phyloP scores from a whole-genome alignment of 179 eudicot genomes.

The Carnegiea gigantea region DNA sequence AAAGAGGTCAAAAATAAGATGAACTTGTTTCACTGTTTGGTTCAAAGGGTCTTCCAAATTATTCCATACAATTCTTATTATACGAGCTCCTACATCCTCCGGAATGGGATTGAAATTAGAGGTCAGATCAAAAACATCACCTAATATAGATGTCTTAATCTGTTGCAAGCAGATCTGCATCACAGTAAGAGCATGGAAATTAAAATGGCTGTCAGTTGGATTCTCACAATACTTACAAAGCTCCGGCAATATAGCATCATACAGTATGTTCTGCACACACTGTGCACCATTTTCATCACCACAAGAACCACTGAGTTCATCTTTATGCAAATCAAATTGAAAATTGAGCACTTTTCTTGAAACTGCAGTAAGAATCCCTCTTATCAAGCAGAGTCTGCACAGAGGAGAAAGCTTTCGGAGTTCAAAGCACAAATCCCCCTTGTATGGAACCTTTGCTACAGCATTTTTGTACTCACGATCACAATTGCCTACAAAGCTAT shows the following conservation, averaged over 20 bases:
- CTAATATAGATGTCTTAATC: constrained; percentile 73
- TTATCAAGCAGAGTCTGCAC: constrained; percentile 83
- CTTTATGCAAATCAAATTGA: constrained; percentile 34
- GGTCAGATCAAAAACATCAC: constrained; percentile 34
- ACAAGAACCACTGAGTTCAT: constrained; percentile 14
- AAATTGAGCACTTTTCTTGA: constrained; percentile 72
- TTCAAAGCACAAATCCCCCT: constrained; percentile 58
- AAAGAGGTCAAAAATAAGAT: constrained; percentile 87
- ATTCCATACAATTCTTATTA: constrained; percentile 82
- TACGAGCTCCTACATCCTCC: constrained; percentile 58
- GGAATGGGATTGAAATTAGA: constrained; percentile 53
- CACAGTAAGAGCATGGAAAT: constrained; percentile 91
- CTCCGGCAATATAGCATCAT: constrained; percentile 86
- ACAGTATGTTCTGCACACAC: constrained; percentile 50
- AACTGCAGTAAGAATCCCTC: constrained; percentile 89
- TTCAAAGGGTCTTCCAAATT: constrained; percentile 92
- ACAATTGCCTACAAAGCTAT: constrained; percentile 29
- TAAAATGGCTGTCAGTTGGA: constrained; percentile 90
- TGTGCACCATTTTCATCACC: constrained; percentile 28
- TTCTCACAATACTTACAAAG: constrained; percentile 84
- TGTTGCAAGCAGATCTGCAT: constrained; percentile 96
- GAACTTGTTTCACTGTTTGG: constrained; percentile 98
- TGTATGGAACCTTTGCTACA: constrained; percentile 44
- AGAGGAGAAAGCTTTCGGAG: constrained; percentile 50
- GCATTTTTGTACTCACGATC: constrained; percentile 33